Evolutionary conservation across 768 basidiomycete genomes (phyloP), one percentile per base, ranked within the genome.

Genomic region (Lyophyllum decastes): DNA sequence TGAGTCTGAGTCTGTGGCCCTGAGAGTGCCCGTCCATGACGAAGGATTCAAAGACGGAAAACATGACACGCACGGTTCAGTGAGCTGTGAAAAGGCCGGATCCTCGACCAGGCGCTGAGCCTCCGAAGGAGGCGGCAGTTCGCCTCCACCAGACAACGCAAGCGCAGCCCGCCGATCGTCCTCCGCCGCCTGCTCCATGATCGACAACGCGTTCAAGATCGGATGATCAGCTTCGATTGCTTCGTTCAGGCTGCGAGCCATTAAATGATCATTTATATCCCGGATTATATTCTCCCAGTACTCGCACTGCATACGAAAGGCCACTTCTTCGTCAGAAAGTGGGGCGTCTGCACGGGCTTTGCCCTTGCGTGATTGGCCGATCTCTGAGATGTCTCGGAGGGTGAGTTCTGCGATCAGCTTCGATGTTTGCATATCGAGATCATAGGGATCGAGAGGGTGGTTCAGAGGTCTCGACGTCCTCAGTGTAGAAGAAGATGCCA

Each of bases 91-190:
- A 19, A 63, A 63, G 1, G 34, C 26, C 22, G 60, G 49, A 55
- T 61, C 55, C 47, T 64, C 61, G 17, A 62, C 12, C 12, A 59
- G 38, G 22, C 60, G 58, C n/a, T 66, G 66, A 7, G 61, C 58
- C n/a, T 58, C 22, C 2, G 66, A 62, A 11, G 27, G 49, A 19
- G 53, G 56, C 12, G 64, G 62, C 21, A 63, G 49, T 14, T 21
- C 40, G 14, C 22, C 44, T 41, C 62, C 61, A 19, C 50, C 47
- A 0, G 34, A 49, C 45, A 64, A 52, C 26, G 60, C 55, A 14
- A 56, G 52, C 21, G 64, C 62, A 17, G 61, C 64, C n/a, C 38
- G 44, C 24, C 54, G 59, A 49, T 66, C 64, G 21, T 68, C 66
- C 21, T 45, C 49, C n/a, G 62, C 63, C 9, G 59, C 64, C 49